Evolutionary conservation across 805 yeast species (phyloP), one percentile per base, ranked within the genome.

Genomic region (Kluyveromyces starmeri): DNA sequence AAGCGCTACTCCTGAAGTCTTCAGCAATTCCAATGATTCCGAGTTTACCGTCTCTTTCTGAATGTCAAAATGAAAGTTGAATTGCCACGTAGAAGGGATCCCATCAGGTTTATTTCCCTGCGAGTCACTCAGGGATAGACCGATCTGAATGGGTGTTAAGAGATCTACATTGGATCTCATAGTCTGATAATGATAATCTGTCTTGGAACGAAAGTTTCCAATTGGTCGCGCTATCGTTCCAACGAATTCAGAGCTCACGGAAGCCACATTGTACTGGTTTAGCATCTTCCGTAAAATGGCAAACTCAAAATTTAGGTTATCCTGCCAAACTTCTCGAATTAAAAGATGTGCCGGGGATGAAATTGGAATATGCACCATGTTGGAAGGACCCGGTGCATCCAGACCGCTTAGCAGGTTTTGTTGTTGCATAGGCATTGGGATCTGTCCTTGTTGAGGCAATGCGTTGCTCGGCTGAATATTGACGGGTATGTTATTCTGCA

Each of bases 161-260:
- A 92, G 67, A 58, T 92, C 98, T 3, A 92, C 83, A 55, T 92
- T 92, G 7, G 94, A 70, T 51, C 98, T 71, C 61, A 92, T 70
- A 0, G 97, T 89, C 59, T 92, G 98, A 54, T 89, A 92, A 58
- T 92, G 97, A 59, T 86, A 92, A 57, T 92, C 97, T 16, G 81
- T 70, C 11, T 92, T 83, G 2, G 92, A 77, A 48, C 84, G 75
- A 61, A 92, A 92, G 13, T 83, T 75, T 13, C 98, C 98, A 40
- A 92, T 83, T 11, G 98, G 98, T 48, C 98, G 73, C 2, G 95
- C 95, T 18, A 89, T 80, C 15, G 94, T 83, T 0, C 98, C 98
- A 0, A 96, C 96, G 53, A 92, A 86, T 57, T 92, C 97, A 30
- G 94, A 86, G 47, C 86, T 88, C 39, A 86, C 71, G 3, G 83